Conservation (phyloP, 352 stramenopile species). For the Globisporangium paddicum region DNA sequence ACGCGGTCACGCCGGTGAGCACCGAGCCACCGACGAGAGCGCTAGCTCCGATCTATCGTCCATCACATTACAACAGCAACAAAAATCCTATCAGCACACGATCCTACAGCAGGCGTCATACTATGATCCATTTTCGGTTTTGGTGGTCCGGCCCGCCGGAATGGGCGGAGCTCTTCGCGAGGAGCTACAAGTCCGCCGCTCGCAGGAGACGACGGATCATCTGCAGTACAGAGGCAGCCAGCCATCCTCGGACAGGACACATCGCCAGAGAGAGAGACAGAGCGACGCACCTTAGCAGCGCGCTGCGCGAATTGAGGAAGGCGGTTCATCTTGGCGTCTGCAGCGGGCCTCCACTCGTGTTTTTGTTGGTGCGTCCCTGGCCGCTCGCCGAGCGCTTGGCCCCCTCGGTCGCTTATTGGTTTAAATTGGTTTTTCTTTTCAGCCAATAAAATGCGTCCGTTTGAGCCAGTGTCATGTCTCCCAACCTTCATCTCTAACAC, state of each 20-base stretch:
- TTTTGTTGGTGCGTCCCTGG: slow-evolving; percentile 29
- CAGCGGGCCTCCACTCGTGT: slow-evolving; percentile 31
- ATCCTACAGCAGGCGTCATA: neutral
- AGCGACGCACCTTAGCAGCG: slow-evolving; percentile 58
- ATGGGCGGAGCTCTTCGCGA: neutral
- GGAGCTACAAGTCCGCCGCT: neutral
- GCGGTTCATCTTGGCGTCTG: slow-evolving; percentile 64
- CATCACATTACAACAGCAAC: neutral
- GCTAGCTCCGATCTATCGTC: slow-evolving; percentile 49
- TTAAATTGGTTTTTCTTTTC: too few relatives aligned
- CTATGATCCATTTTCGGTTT: slow-evolving; percentile 25
- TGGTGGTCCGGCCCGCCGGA: slow-evolving; percentile 52
- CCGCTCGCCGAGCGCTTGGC: slow-evolving; percentile 6
- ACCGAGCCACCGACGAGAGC: slow-evolving; percentile 70
- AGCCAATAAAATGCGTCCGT: too few relatives aligned
- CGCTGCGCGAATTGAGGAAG: slow-evolving; percentile 64
- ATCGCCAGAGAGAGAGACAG: neutral
- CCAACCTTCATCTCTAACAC: too few relatives aligned
- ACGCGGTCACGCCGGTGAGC: slow-evolving; percentile 73
- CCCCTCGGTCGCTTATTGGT: slow-evolving; percentile 1
- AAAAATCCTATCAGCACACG: neutral
- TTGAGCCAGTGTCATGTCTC: too few relatives aligned
- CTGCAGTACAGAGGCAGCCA: neutral
- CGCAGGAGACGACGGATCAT: neutral
- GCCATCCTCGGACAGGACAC: neutral